Base-by-base conservation (phyloP, 352 stramenopile species). In the Globisporangium solare region DNA sequence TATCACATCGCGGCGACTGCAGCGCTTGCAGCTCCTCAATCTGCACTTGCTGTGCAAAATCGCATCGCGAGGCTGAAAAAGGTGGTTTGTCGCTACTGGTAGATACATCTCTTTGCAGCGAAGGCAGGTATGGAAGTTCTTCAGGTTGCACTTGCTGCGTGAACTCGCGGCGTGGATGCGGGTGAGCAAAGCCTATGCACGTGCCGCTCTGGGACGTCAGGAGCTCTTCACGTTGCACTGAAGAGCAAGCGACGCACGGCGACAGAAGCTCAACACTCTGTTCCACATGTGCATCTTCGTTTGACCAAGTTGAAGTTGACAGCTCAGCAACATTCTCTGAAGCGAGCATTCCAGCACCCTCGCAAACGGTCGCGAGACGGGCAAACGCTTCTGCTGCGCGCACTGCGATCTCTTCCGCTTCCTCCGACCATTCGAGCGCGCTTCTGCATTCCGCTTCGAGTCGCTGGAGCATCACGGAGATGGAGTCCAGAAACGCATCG, bases 401-500 rank as follows among this genome's bases (percentile, higher is more conserved):
- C 11, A 15, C 15, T 24, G 50, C 4, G 11, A 43, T 48, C 12
- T 7, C n/a, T 12, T 65, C 61, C 0, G 61, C 51, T 21, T 65
- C 46, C n/a, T 24, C 47, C 6, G 61, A 64, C 61, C 61, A 64
- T 22, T 67, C 61, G 15, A 64, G 14, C 18, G 61, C 56, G 7
- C n/a, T 53, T 4, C 32, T 21, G 20, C 56, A 64, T 12, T 46
- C 45, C 5, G 22, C 17, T 35, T 48, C 43, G 7, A 67, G 20
- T 15, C 17, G 11, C 37, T 51, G 40, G 6, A 66, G 47, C 52
- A 60, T 61, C 3, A 43, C 31, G 13, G 39, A 35, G 4, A 66
- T 21, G 0, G 45, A 35, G 42, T 78, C 67, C 3, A 78, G 47
- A 21, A 78, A 75, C 0, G 15, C 56, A n/a, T 73, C 70, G 24